phyloP scores from a whole-genome alignment of 495 filamentous ascomycete species.

The Hypoxylon intermedium region DNA sequence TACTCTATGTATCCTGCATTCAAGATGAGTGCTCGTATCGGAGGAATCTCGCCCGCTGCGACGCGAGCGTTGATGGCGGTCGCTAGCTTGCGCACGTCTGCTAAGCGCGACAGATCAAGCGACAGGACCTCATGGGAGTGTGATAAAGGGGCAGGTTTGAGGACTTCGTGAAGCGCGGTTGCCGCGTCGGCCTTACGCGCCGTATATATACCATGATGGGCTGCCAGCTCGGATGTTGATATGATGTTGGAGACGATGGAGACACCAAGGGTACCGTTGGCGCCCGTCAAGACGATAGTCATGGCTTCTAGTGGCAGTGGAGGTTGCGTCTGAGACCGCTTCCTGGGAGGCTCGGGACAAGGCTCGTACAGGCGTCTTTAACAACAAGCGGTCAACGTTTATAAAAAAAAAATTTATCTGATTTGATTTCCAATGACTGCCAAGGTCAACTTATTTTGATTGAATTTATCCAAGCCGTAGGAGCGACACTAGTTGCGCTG shows the following conservation, averaged over 20 bases:
- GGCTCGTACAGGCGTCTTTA: too few species aligned
- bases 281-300: constrained; percentile 31
- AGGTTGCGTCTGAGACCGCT: too few species aligned
- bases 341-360: too few species aligned
- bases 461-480: too few species aligned
- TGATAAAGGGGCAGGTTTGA: constrained; percentile 24
- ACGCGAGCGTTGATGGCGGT: constrained; percentile 35
- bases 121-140: constrained; percentile 22
- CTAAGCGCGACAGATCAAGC: constrained; percentile 23
- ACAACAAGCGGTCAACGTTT: too few species aligned
- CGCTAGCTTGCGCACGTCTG: constrained; percentile 17
- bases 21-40: constrained; percentile 52
- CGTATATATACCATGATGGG: constrained; percentile 47
- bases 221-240: constrained; percentile 42
- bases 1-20: constrained; percentile 48
- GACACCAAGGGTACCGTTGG: constrained; percentile 50
- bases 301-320: neutral
- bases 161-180: constrained; percentile 29
- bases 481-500: too few species aligned
- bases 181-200: constrained; percentile 39
- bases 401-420: too few species aligned
- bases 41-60: constrained; percentile 42
- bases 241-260: constrained; percentile 55
- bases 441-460: too few species aligned
- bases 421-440: too few species aligned